Percentiles rank a stretch among this genome's conserved stretches.
Evolutionary conservation across 176 grass and related monocot species (phyloP).

Genomic region (Tillandsia leiboldiana): DNA sequence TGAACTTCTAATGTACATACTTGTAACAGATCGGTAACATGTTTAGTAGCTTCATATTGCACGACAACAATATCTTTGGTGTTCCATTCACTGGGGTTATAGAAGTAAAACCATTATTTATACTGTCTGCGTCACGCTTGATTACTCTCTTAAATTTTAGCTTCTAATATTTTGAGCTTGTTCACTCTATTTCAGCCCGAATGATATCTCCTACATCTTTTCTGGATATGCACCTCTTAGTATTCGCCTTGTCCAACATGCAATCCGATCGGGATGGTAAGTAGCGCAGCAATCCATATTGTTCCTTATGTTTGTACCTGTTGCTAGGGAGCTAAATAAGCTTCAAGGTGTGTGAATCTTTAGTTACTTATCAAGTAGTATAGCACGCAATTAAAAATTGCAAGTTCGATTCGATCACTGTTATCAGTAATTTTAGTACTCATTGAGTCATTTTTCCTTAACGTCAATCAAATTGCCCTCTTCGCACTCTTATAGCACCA

Average conservation of each 20-base stretch:
- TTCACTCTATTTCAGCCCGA: slow-evolving; percentile 59
- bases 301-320: not conserved
- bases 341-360: no score
- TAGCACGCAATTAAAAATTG: no score
- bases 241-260: slow-evolving; percentile 92
- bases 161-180: slow-evolving; percentile 18
- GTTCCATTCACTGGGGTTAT: not conserved
- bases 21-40: no score
- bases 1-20: no score
- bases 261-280: slow-evolving; percentile 93
- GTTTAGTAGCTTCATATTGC: no score
- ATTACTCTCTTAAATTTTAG: slow-evolving; percentile 5
- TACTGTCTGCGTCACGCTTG: slow-evolving; percentile 4
- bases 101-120: not conserved
- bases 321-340: not conserved
- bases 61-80: not conserved
- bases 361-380: no score
- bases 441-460: no score
- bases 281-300: slow-evolving; percentile 3
- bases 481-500: not conserved
- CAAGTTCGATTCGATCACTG: no score
- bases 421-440: no score
- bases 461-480: no score
- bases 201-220: slow-evolving; percentile 96
- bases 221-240: slow-evolving; percentile 98